Conservation (phyloP, 2,329 filamentous ascomycete genomes). For the Arthroderma uncinatum region DNA sequence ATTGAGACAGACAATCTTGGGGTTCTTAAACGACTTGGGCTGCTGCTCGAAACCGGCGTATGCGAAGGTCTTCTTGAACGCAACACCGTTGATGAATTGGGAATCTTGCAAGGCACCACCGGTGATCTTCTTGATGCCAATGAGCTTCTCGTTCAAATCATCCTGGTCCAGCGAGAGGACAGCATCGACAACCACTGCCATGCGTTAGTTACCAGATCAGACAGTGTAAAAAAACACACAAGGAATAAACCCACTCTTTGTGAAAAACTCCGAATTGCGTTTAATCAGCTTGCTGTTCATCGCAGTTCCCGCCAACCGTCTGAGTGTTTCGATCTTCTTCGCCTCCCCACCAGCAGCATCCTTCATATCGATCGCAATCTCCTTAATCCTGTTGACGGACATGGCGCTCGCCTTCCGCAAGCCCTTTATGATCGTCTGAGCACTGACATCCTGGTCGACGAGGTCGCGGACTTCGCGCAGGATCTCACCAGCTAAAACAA, state of each 20-base stretch:
- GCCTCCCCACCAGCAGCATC: constrained; percentile 73
- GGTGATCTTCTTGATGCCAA: constrained; percentile 96
- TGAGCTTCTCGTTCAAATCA: constrained; percentile 93
- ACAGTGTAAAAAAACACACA: constrained; percentile 3
- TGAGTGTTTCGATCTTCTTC: constrained; percentile 77
- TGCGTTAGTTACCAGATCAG: constrained; percentile 12
- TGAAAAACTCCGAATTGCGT: constrained; percentile 93
- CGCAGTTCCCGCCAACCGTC: constrained; percentile 82
- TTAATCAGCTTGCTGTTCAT: constrained; percentile 99
- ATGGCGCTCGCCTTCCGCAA: constrained; percentile 75
- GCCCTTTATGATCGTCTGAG: constrained; percentile 95
- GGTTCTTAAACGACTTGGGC: constrained; percentile 86
- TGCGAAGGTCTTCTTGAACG: constrained; percentile 99
- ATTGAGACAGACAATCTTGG: constrained; percentile 94
- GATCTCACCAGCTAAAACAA: constrained; percentile 94
- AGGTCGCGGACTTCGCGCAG: constrained; percentile 93
- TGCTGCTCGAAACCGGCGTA: constrained; percentile 99
- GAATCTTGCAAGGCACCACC: constrained; percentile 94
- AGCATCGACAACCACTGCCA: constrained; percentile 86
- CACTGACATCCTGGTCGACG: constrained; percentile 92
- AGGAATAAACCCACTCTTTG: constrained; percentile 59
- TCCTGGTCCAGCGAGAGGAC: constrained; percentile 92
- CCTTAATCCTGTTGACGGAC: constrained; percentile 98
- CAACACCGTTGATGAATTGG: constrained; percentile 92
- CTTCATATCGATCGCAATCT: constrained; percentile 62